A percentile compares a stretch with the other conserved stretches of the same genome.
These are phyloP conservation scores for Penicillium coprophilum DNA, from an alignment of 495 filamentous ascomycete species.

Conservation along the genomic window DNA sequence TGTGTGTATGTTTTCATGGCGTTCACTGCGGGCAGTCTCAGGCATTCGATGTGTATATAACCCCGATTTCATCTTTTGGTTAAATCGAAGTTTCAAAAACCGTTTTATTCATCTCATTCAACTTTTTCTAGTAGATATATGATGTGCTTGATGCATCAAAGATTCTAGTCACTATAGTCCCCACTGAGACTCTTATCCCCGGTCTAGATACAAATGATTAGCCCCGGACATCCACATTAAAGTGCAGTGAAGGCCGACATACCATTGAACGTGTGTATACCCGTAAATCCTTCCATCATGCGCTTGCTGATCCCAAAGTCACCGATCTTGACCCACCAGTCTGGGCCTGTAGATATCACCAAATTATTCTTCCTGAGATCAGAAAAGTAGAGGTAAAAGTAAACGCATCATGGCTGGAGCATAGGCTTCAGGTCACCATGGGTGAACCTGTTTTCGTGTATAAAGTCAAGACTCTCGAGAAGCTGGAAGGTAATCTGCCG, in stretches of 20 bases:
- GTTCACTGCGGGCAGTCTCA: conserved; percentile 33
- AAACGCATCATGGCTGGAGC: neutral
- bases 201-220: neutral
- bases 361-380: conserved; percentile 31
- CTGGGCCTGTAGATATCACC: conserved; percentile 23
- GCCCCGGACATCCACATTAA: neutral
- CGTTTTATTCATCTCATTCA: conserved; percentile 7
- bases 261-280: conserved; percentile 28
- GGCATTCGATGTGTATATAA: conserved; percentile 35
- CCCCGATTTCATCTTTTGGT: conserved; percentile 12
- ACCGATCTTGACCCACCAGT: conserved; percentile 49
- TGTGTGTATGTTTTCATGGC: conserved; percentile 33
- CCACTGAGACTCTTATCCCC: neutral
- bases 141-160: neutral
- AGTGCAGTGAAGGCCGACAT: conserved; percentile 35
- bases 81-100: conserved; percentile 13
- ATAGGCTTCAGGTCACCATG: conserved; percentile 31
- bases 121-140: conserved; percentile 8
- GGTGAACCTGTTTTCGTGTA: conserved; percentile 27
- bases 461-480: conserved; percentile 25
- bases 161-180: neutral
- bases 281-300: conserved; percentile 22
- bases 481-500: conserved; percentile 22
- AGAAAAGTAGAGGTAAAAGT: neutral
- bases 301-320: conserved; percentile 53